phyloP scores from a whole-genome alignment of 371 early-diverging fungal species.

The Massospora cicadina region DNA sequence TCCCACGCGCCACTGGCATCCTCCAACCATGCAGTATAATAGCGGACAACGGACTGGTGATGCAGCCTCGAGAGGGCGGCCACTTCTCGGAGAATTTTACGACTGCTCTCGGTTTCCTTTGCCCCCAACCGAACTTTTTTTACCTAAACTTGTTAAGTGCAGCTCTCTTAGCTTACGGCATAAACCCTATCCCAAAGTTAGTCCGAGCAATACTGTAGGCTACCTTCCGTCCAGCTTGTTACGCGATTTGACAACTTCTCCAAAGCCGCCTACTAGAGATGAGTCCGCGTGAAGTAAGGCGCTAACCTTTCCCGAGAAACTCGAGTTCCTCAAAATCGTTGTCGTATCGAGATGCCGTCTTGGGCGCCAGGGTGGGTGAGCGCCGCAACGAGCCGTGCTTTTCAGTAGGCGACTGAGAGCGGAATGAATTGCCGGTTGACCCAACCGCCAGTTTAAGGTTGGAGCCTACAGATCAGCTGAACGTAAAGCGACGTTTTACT shows the following conservation, averaged over 20 bases:
- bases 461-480: too few relatives aligned
- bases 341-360: slow-evolving; percentile 43
- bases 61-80: slow-evolving; percentile 76
- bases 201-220: not conserved
- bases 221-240: slow-evolving; percentile 28
- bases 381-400: not conserved
- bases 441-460: too few relatives aligned
- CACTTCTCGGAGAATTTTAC: slow-evolving; percentile 77
- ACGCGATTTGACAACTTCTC: slow-evolving; percentile 82
- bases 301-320: slow-evolving; percentile 64
- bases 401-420: not conserved
- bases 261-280: slow-evolving; percentile 45
- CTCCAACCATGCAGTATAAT: slow-evolving; percentile 91
- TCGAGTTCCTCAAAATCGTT: slow-evolving; percentile 86
- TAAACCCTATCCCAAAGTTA: slow-evolving; percentile 8
- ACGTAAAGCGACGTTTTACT: not conserved
- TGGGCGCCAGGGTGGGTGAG: slow-evolving; percentile 11
- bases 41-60: slow-evolving; percentile 80
- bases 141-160: slow-evolving; percentile 19
- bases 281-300: not conserved
- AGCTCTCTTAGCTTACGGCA: slow-evolving; percentile 11
- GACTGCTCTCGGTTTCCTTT: slow-evolving; percentile 49
- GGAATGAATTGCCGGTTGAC: too few relatives aligned
- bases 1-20: slow-evolving; percentile 20
- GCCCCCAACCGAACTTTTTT: slow-evolving; percentile 67